Percentiles rank a stretch among this genome's conserved stretches.
These are phyloP conservation scores for Picochlorum sp. DNA, from an alignment of 139 green algal genomes.

Conservation along the genomic window DNA sequence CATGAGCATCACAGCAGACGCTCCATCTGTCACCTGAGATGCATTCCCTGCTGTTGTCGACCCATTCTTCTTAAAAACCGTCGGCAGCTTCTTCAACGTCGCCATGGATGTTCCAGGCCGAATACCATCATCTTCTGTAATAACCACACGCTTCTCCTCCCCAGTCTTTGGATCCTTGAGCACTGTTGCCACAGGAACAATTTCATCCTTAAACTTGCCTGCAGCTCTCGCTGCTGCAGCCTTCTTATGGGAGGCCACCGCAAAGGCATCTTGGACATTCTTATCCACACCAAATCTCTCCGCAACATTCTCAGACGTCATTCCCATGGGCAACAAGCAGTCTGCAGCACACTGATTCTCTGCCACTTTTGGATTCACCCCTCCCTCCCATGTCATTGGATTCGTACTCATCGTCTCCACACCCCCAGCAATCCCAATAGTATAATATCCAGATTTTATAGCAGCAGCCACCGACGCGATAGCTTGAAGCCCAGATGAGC, in stretches of 20 bases:
- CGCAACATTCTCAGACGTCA: constrained; percentile 96
- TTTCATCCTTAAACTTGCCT: constrained; percentile 89
- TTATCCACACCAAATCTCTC: constrained; percentile 70
- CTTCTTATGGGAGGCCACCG: constrained; percentile 66
- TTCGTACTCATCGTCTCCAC: constrained; percentile 95
- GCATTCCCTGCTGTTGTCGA: constrained; percentile 91
- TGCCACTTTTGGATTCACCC: constrained; percentile 78
- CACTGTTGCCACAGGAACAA: constrained; percentile 90
- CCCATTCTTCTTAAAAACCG: constrained; percentile 91
- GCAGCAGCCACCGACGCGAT: constrained; percentile 87
- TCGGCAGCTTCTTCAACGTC: constrained; percentile 55
- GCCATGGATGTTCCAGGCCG: constrained; percentile 54
- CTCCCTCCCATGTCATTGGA: constrained; percentile 95
- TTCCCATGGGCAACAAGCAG: constrained; percentile 95
- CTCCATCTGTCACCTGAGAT: constrained; percentile 92
- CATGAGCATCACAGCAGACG: constrained; percentile 87
- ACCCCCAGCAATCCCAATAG: constrained; percentile 78
- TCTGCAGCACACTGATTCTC: constrained; percentile 55
- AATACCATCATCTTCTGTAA: constrained; percentile 90
- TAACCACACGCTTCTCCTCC: constrained; percentile 59
- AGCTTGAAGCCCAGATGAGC: constrained; percentile 88
- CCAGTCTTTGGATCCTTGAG: constrained; percentile 70
- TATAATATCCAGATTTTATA: constrained; percentile 96
- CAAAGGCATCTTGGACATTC: constrained; percentile 74
- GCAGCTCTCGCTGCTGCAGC: constrained; percentile 66